Base-by-base conservation (phyloP, 176 grass and related monocot genomes). In the sorghum (Sorghum bicolor) region DNA sequence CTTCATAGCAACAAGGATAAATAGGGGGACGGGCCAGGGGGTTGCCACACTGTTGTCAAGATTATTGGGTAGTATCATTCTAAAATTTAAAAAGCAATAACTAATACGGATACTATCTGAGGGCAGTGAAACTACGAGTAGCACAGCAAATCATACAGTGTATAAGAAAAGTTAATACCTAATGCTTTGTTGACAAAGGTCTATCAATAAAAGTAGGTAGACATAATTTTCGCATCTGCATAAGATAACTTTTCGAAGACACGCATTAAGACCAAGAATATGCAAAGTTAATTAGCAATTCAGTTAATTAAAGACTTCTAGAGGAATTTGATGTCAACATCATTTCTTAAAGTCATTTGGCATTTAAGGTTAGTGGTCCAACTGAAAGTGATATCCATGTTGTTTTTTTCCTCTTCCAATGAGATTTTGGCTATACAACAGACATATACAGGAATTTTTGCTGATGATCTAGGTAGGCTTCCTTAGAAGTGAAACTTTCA, bases 201-300 rank as follows among this genome's bases (percentile, higher is more conserved):
- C 10, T 67, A 84, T 33, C 63, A 52, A 37, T 52, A 34, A 67
- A 25, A 47, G 43, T 36, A 36, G 14, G 60, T 67, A 61, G 16
- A 20, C 67, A 75, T 11, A 19, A 73, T 61, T 80, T 74, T 74
- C 34, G 5, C 41, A 61, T n/a, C 22, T 16, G 20, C 15, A 1
- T 76, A 48, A 38, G 60, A 19, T 70, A 67, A 60, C 12, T 84
- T 74, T 74, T 67, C 37, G 2, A 60, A 12, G 36, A 47, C 20
- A 77, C 14, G 3, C 16, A 40, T 32, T 44, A 70, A 72, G 63
- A 67, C 8, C 9, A 57, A 65, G 33, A 71, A 72, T 67, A 90
- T 86, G 34, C 34, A 82, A 89, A 74, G 50, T 82, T 82, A 81
- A 67, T 41, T 48, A 47, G 70, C 0, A 12, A 74, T 79, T 67